Conservation (phyloP, 495 filamentous ascomycete species). For the Aspergillus hancockii region DNA sequence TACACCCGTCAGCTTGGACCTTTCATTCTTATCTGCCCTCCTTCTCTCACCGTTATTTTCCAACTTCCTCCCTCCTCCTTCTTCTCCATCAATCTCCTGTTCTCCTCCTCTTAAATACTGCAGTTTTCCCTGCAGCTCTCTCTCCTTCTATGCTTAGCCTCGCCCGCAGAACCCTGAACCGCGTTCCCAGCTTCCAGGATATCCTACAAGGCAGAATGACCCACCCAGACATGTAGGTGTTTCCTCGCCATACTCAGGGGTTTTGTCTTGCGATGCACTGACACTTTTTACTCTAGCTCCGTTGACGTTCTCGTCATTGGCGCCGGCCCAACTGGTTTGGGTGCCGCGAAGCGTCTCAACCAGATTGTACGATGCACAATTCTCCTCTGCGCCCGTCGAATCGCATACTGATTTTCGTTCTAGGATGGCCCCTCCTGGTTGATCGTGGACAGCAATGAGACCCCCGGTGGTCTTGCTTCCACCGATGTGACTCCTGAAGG, state of each 20-base stretch:
- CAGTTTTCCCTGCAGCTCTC: constrained; percentile 31
- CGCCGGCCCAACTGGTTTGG: constrained; percentile 93
- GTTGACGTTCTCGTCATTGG: constrained; percentile 99
- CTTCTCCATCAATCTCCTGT: constrained; percentile 28
- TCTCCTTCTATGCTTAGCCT: constrained; percentile 52
- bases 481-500: constrained; percentile 95
- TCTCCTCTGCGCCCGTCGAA: constrained; percentile 12
- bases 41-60: constrained; percentile 36
- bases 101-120: constrained; percentile 12
- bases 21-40: constrained; percentile 20
- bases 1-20: constrained; percentile 13
- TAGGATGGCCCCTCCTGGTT: constrained; percentile 92
- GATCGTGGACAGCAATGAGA: constrained; percentile 92
- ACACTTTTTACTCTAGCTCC: constrained; percentile 54
- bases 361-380: constrained; percentile 71
- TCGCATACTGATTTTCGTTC: constrained; percentile 22
- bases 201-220: constrained; percentile 61
- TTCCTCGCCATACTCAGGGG: constrained; percentile 19
- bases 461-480: constrained; percentile 92
- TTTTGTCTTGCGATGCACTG: constrained; percentile 11
- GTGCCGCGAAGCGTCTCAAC: constrained; percentile 95
- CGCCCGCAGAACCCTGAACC: constrained; percentile 53
- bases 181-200: constrained; percentile 61
- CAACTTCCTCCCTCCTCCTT: constrained; percentile 20
- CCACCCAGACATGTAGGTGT: constrained; percentile 53